Base-by-base conservation (phyloP, 169 alveolate species). In the Cryptosporidium sp. region DNA sequence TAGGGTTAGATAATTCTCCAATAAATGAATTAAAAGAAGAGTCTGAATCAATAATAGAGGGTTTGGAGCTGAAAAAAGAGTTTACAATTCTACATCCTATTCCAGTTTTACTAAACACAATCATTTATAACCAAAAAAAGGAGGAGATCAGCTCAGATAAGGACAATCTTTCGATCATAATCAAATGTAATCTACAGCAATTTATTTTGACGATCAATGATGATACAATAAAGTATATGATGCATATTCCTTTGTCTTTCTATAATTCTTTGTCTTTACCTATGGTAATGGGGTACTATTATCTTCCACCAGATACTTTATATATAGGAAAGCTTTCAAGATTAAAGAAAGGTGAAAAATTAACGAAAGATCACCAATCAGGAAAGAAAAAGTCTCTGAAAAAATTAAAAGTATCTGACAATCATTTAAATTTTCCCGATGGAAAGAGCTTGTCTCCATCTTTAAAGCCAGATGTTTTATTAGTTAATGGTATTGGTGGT, bases 181-280 rank as follows among this genome's bases (percentile, higher is more conserved):
- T 80, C 16, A 80, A 61, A 48, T 59, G 73, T 29, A 65, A 61
- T 41, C n/a, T 80, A 29, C 89, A 80, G 29, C 73, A 80, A 41
- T 80, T 80, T 43, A 80, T 80, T 29, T 43, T 80, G 39, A 80
- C 73, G 0, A 37, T 80, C 0, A 65, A 80, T 62, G 37, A 31
- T 16, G 89, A 80, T 23, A 62, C 89, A 39, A 35, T 80, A 10
- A 80, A 50, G 39, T 80, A 80, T 62, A 14, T 80, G 29, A 50
- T 80, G 48, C 89, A 80, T 39, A 65, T 80, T 43, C 89, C 89
- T n/a, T 41, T 80, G 26, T 80, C 80, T 18, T 80, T 80, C 62
- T 80, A 80, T 41, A 62, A 43, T 26, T 41, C 65, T 18, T 43
- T 80, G 12, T 37, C 75, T 16, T 48, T 80, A 5, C 89, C 89